These are phyloP conservation scores for Mycena latifolia DNA, from an alignment of 768 basidiomycete species.

Conservation along the genomic window DNA sequence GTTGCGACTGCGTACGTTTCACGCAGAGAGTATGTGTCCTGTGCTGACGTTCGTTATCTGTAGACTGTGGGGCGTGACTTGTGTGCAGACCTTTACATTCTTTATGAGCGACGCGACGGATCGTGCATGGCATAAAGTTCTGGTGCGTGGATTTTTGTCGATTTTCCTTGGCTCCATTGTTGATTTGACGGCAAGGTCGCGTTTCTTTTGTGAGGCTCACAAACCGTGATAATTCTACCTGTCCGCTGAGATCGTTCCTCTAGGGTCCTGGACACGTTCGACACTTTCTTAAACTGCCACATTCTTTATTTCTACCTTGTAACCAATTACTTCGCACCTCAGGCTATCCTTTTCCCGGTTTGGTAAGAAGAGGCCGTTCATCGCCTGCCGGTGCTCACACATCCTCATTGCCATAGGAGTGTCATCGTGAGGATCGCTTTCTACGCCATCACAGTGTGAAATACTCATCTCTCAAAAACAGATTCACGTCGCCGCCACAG, in stretches of 20 bases:
- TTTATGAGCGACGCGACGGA: constrained; percentile 55
- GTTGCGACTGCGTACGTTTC: constrained; percentile 63
- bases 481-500: constrained; percentile 69
- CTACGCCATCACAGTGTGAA: background rate
- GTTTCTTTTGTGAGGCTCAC: constrained; percentile 49
- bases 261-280: constrained; percentile 69
- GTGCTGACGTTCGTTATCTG: background rate
- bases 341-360: constrained; percentile 55
- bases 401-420: constrained; percentile 51
- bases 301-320: constrained; percentile 72
- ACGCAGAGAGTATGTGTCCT: constrained; percentile 1
- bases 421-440: constrained; percentile 55
- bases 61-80: constrained; percentile 73
- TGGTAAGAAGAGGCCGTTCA: constrained; percentile 55
- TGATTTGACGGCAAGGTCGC: constrained; percentile 43
- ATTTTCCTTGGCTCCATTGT: background rate
- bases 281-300: constrained; percentile 64
- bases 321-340: constrained; percentile 62
- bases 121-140: constrained; percentile 46
- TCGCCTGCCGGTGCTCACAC: background rate
- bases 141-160: constrained; percentile 44
- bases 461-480: constrained; percentile 35
- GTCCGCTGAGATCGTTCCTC: constrained; percentile 13
- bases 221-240: constrained; percentile 18
- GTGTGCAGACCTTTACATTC: constrained; percentile 66